Evolutionary conservation across 257 asterid genomes (phyloP).

Genomic region (Mitragyna speciosa): DNA sequence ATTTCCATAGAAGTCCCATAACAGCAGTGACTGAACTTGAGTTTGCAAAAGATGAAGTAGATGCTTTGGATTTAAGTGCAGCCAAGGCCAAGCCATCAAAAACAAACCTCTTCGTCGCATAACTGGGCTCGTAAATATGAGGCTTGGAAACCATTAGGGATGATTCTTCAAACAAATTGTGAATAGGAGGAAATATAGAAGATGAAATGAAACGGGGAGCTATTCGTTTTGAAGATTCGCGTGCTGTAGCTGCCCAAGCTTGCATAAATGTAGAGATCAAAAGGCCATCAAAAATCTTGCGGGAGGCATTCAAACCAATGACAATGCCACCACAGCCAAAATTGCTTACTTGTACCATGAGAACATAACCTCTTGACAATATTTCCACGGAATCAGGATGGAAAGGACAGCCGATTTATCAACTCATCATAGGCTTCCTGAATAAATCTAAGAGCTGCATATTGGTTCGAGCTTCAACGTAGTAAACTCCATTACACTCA

Average conservation of each 20-base stretch:
- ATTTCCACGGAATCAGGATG: background rate
- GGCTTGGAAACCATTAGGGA: too few relatives aligned
- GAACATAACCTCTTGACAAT: background rate
- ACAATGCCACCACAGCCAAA: conserved; percentile 18
- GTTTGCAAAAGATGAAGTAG: background rate
- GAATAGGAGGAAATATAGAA: background rate
- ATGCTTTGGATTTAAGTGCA: background rate
- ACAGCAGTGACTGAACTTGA: background rate
- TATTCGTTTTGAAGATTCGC: background rate
- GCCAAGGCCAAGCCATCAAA: background rate
- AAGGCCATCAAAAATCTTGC: conserved; percentile 2
- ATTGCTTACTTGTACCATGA: conserved; percentile 9
- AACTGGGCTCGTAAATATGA: background rate
- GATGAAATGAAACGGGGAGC: background rate
- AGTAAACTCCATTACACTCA: conserved; percentile 13
- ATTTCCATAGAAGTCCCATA: conserved; percentile 10
- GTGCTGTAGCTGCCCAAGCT: conserved; percentile 9
- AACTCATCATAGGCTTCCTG: background rate
- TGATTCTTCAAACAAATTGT: background rate
- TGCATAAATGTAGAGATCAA: background rate
- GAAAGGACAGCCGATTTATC: background rate
- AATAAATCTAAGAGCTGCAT: background rate
- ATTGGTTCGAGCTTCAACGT: conserved; percentile 6
- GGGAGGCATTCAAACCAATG: conserved; percentile 2
- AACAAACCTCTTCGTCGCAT: background rate